Evolutionary conservation across 2,329 filamentous ascomycete genomes (phyloP).

Genomic region (Fusarium sp.): DNA sequence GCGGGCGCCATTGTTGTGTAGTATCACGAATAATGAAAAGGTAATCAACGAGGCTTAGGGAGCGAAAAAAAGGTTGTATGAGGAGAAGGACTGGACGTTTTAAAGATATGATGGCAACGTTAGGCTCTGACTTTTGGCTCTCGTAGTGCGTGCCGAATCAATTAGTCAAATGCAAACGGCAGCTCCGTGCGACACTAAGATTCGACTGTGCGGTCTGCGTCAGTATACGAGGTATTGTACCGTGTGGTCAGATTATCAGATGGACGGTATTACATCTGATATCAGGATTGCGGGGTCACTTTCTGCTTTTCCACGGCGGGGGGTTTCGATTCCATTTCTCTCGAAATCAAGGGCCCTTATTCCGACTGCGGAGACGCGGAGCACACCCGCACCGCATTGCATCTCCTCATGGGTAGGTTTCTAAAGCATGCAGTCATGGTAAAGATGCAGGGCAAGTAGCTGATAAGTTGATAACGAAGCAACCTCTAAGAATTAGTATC

Average conservation of each 20-base stretch:
- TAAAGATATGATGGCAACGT: constrained; percentile 35
- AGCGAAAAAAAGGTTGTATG: neutral
- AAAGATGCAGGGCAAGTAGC: neutral
- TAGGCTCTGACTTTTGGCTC: constrained; percentile 42
- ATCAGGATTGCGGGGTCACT: constrained; percentile 46
- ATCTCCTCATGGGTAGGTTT: constrained; percentile 30
- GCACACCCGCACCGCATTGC: constrained; percentile 34
- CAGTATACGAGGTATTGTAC: neutral
- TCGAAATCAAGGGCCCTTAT: constrained; percentile 36
- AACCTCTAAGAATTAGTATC: constrained; percentile 12
- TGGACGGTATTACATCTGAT: constrained; percentile 41
- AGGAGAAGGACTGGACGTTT: constrained; percentile 25
- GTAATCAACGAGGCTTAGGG: constrained; percentile 7
- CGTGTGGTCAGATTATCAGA: constrained; percentile 24
- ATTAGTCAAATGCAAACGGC: constrained; percentile 46
- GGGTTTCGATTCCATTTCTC: constrained; percentile 31
- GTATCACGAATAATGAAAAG: constrained; percentile 1
- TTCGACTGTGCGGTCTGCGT: constrained; percentile 34
- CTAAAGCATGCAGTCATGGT: constrained; percentile 20
- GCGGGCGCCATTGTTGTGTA: constrained; percentile 61
- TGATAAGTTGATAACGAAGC: constrained; percentile 34
- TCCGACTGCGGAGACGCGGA: constrained; percentile 49
- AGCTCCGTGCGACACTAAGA: constrained; percentile 14
- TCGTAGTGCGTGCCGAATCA: constrained; percentile 25
- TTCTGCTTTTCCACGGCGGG: constrained; percentile 46